Base-by-base conservation (phyloP, 345 rosid species). In the Brassica cretica region DNA sequence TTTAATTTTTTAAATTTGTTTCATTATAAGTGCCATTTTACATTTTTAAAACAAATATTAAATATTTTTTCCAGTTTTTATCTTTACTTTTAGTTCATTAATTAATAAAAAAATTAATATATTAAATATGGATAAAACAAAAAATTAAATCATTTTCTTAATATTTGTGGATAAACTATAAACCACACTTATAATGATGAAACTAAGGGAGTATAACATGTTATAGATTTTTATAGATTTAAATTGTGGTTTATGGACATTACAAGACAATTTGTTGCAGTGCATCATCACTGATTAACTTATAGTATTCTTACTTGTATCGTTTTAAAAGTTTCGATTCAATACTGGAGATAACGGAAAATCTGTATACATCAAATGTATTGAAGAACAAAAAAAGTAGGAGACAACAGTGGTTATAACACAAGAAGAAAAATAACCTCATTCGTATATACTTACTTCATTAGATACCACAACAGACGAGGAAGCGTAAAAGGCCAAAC, bases 341-440 rank as follows among this genome's bases (percentile, higher is more conserved):
- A 35, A 4, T 37, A 71, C 46, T 56, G 41, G 4, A 29, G 72
- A 41, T 60, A 35, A 21, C 56, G 61, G n/a, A 32, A 72, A 58
- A 66, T 71, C 33, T 77, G 16, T 55, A 21, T 21, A 55, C 66
- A 71, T 46, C 70, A 71, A 66, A 78, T 30, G 19, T 46, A 41
- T 78, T 1, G 10, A 72, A 76, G 62, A 69, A 69, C 25, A 72
- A 76, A 62, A n/a, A 21, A 21, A 21, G 24, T 21, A 21, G 2
- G 24, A 29, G 32, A 72, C 77, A 78, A 37, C 5, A 58, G 63
- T 39, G 21, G 68, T 41, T 56, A 55, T 33, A 78, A 64, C 71
- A 71, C 41, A 67, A 61, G 14, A 78, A 30, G 29, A 51, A 53
- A 55, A 11, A 24, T 0, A 37, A 46, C 35, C 77, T 2, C 10